These are phyloP conservation scores for Talaromyces trachyspermus DNA, from an alignment of 495 filamentous ascomycete genomes.

Conservation along the genomic window DNA sequence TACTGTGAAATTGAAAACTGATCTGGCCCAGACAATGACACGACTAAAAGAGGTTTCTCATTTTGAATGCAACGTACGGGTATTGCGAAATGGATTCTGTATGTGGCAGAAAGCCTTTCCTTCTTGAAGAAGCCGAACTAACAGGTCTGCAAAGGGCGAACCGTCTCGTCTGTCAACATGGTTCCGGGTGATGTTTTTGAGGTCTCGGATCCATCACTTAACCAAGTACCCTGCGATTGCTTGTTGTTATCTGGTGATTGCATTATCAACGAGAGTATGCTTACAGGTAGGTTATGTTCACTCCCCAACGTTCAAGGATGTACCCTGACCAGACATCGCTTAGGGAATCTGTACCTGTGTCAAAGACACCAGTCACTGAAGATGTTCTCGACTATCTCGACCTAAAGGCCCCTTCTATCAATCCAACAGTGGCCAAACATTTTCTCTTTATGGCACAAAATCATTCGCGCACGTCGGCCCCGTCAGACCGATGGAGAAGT, in stretches of 20 bases:
- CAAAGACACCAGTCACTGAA: slow-evolving; percentile 81
- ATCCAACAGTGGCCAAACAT: slow-evolving; percentile 72
- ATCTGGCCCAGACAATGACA: slow-evolving; percentile 63
- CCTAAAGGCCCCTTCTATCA: slow-evolving; percentile 67
- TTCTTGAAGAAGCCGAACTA: not conserved
- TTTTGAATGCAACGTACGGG: slow-evolving; percentile 91
- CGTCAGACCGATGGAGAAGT: slow-evolving; percentile 71
- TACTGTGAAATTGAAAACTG: slow-evolving; percentile 10
- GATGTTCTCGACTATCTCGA: slow-evolving; percentile 68
- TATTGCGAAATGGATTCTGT: slow-evolving; percentile 93
- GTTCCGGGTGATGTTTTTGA: slow-evolving; percentile 97
- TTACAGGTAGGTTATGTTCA: slow-evolving; percentile 56
- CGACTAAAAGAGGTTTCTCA: slow-evolving; percentile 84
- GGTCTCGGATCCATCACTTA: slow-evolving; percentile 88
- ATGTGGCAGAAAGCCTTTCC: slow-evolving; percentile 23
- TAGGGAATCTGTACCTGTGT: slow-evolving; percentile 96
- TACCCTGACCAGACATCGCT: not conserved
- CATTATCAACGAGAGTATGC: slow-evolving; percentile 99
- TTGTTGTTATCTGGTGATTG: slow-evolving; percentile 88
- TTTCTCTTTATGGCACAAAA: slow-evolving; percentile 90
- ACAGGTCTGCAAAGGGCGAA: slow-evolving; percentile 53
- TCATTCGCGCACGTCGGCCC: slow-evolving; percentile 81
- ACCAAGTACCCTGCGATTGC: slow-evolving; percentile 91
- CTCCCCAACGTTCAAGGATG: not conserved
- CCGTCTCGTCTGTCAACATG: slow-evolving; percentile 76